phyloP scores from a whole-genome alignment of 1,139 yeast genomes.

The Pneumocystis oryctolagi region DNA sequence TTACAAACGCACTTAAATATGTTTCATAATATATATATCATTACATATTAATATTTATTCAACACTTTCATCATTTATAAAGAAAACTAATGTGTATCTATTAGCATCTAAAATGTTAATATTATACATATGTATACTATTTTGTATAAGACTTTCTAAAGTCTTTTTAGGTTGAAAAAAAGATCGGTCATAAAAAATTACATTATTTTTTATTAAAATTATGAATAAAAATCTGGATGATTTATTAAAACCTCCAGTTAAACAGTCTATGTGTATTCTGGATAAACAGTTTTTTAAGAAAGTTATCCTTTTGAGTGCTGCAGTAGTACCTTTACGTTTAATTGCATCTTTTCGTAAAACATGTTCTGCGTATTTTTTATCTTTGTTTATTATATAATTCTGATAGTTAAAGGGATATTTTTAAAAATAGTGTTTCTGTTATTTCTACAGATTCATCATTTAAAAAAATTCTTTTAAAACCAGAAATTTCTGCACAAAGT shows the following conservation, averaged over 20 bases:
- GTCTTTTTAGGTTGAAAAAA: not conserved
- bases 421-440: not conserved
- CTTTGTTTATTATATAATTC: not conserved
- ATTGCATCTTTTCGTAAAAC: conserved; percentile 7
- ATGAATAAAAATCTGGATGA: not conserved
- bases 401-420: not conserved
- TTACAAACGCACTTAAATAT: not conserved
- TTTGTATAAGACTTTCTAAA: not conserved
- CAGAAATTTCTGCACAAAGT: conserved; percentile 4
- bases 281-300: conserved; percentile 8
- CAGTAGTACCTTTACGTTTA: conserved; percentile 5
- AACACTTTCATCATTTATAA: not conserved
- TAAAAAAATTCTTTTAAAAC: conserved; percentile 5
- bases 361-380: conserved; percentile 7
- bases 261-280: conserved; percentile 41
- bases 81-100: not conserved
- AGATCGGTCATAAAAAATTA: not conserved
- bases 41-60: not conserved
- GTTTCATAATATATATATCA: not conserved
- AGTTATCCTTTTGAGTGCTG: conserved; percentile 6
- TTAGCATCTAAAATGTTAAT: not conserved
- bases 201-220: not conserved
- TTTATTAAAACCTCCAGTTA: conserved; percentile 42
- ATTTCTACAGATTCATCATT: not conserved
- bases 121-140: not conserved